A percentile compares a stretch with the other conserved stretches of the same genome.
These are phyloP conservation scores for Tetrahymena borealis DNA, from an alignment of 73 alveolate species.

Conservation along the genomic window DNA sequence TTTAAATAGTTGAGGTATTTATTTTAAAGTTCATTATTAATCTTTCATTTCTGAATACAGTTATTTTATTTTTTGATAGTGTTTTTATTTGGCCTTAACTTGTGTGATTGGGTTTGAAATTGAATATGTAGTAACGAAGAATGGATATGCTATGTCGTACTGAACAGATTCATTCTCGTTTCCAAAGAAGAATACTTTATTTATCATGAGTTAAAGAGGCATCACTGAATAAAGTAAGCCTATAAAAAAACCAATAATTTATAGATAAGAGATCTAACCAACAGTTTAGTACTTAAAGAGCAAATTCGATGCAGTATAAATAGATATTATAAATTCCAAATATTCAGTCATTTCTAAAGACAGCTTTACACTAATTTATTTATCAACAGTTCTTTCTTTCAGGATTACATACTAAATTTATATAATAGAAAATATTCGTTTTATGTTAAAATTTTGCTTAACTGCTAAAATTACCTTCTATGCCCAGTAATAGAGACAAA, in stretches of 20 bases:
- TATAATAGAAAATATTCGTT: neutral
- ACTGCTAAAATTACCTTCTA: constrained; percentile 10
- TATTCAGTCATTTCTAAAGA: neutral
- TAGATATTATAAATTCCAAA: neutral
- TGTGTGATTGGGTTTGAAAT: neutral
- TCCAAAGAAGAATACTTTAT: neutral
- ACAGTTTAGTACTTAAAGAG: neutral
- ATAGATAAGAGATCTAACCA: neutral
- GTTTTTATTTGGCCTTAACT: neutral
- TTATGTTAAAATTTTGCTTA: neutral
- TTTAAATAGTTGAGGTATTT: too few species aligned
- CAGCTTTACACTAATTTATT: neutral
- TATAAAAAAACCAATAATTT: neutral
- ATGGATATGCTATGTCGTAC: neutral
- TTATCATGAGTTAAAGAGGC: neutral
- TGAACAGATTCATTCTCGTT: neutral
- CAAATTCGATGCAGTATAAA: neutral
- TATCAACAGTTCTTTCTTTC: neutral
- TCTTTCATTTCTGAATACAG: neutral
- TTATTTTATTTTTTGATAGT: neutral
- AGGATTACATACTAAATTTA: neutral
- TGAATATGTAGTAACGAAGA: neutral
- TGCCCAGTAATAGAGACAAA: constrained; percentile 14
- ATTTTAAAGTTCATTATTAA: too few species aligned
- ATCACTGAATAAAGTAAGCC: neutral